These are phyloP conservation scores for Rhynchospora tenuis DNA, from an alignment of 176 grass and related monocot genomes.

Conservation along the genomic window DNA sequence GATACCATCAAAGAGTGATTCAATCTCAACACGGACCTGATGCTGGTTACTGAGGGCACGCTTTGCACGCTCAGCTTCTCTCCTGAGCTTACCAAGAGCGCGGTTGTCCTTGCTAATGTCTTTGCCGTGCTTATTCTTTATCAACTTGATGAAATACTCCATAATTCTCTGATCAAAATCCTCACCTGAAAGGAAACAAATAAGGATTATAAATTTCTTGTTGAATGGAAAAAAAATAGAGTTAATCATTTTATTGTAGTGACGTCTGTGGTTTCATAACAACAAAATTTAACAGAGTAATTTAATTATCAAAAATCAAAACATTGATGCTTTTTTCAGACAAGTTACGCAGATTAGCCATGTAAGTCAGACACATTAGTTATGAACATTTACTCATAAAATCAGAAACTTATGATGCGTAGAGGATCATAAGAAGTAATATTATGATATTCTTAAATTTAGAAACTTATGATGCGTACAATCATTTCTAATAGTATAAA, in stretches of 20 bases:
- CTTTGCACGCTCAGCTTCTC: conserved; percentile 67
- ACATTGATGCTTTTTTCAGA: too few relatives aligned
- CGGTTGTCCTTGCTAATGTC: conserved; percentile 53
- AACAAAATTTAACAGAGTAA: too few relatives aligned
- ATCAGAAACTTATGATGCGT: too few relatives aligned
- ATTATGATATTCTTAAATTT: too few relatives aligned
- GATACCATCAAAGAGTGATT: conserved; percentile 44
- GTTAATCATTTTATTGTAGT: neutral
- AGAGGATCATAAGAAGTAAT: too few relatives aligned
- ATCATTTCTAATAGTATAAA: neutral
- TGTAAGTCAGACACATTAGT: too few relatives aligned
- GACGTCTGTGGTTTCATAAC: too few relatives aligned
- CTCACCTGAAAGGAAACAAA: conserved; percentile 38
- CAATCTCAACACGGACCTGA: conserved; percentile 54
- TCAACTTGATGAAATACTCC: conserved; percentile 64
- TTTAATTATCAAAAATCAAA: too few relatives aligned
- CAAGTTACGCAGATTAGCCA: too few relatives aligned
- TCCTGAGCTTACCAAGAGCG: conserved; percentile 49
- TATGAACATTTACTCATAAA: too few relatives aligned
- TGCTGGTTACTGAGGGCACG: conserved; percentile 59
- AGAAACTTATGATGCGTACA: too few relatives aligned
- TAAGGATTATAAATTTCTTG: neutral
- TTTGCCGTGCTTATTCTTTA: conserved; percentile 50
- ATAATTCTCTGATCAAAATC: conserved; percentile 69
- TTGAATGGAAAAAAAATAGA: neutral